Conservation (phyloP, 441 rosid genomes). For the Adansonia gregorii region DNA sequence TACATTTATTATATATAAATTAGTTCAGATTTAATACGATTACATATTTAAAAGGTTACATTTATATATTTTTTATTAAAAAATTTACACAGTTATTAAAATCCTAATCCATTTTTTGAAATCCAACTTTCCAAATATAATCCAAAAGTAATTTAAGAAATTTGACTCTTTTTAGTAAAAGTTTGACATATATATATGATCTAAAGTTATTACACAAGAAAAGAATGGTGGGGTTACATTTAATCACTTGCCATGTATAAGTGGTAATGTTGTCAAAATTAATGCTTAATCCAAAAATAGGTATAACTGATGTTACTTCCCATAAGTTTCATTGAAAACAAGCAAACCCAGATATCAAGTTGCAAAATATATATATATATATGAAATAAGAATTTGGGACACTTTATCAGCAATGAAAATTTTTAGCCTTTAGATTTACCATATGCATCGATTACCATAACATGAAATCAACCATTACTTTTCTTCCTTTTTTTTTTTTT, state of each 20-base stretch:
- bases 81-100: no score
- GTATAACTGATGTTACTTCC: neutral
- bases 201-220: neutral
- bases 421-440: neutral
- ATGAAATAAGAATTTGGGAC: neutral
- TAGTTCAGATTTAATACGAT: no score
- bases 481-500: neutral
- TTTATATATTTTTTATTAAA: no score
- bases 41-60: no score
- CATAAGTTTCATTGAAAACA: neutral
- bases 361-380: no score
- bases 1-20: no score
- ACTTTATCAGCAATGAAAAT: no score
- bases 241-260: neutral
- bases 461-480: no score
- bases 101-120: no score
- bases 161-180: neutral
- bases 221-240: neutral
- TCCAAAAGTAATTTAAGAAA: neutral
- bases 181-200: neutral
- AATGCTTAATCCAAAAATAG: conserved; percentile 5
- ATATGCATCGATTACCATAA: no score
- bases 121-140: no score
- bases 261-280: conserved; percentile 5
- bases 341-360: neutral